A percentile compares a stretch with the other conserved stretches of the same genome.
Conservation (phyloP, 2,329 filamentous ascomycete species). For the Ascochyta pisi region DNA sequence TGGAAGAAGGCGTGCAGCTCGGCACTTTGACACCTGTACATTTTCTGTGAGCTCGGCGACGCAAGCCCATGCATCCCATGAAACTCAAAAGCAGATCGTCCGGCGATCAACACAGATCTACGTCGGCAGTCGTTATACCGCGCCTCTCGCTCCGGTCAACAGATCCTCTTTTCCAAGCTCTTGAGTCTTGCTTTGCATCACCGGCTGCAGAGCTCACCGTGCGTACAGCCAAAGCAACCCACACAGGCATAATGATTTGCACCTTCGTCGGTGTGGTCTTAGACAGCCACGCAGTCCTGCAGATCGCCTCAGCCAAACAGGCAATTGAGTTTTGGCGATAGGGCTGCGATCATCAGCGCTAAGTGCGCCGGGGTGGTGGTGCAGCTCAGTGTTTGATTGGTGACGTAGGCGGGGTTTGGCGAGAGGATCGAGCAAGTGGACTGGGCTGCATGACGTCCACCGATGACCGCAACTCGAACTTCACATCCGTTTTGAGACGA, state of each 20-base stretch:
- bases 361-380: not conserved
- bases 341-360: conserved; percentile 3
- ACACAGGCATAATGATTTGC: not conserved
- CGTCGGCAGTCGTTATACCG: not conserved
- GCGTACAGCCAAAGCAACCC: not conserved
- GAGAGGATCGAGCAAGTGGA: not conserved
- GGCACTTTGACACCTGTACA: not conserved
- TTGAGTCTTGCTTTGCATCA: not conserved
- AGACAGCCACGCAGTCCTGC: not conserved
- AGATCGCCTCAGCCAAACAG: conserved; percentile 1
- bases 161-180: not conserved
- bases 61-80: conserved; percentile 1
- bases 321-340: conserved; percentile 2
- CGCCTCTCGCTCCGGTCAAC: not conserved
- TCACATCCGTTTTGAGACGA: not conserved
- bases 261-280: not conserved
- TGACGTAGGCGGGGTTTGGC: conserved; percentile 11
- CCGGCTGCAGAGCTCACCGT: not conserved
- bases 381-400: conserved; percentile 5
- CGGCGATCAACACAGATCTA: not conserved
- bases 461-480: not conserved
- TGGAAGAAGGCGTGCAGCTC: not conserved
- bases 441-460: conserved; percentile 9
- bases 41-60: not conserved
- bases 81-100: conserved; percentile 13